Base-by-base conservation (phyloP, 139 green algal species). In the Chlorella vulgaris region DNA sequence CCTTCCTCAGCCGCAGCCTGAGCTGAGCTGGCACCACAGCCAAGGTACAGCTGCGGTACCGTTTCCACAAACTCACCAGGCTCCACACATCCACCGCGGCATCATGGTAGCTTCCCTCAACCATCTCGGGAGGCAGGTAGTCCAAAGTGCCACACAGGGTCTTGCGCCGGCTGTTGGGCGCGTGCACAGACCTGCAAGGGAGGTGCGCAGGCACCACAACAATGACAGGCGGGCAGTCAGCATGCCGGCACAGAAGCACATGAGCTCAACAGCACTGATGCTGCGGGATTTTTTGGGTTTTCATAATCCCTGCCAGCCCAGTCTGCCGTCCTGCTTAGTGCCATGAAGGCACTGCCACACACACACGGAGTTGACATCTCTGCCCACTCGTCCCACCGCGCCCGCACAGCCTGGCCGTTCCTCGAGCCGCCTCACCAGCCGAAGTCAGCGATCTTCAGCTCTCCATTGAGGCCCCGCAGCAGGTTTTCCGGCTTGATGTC, bases 401-500 rank as follows among this genome's bases (percentile, higher is more conserved):
- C n/a, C n/a, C n/a, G n/a, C n/a, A n/a, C n/a, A n/a, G n/a, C n/a
- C n/a, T n/a, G n/a, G n/a, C n/a, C n/a, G n/a, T n/a, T n/a, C n/a
- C n/a, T n/a, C 47, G 13, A 58, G 7, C 6, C 33, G 0, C 19
- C 77, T 51, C 73, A 74, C 97, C 97, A 99, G 24, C 97, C 97
- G 84, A 99, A 99, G 88, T 99, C 97, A 10, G 93, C 93, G 68
- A 99, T 99, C 89, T 99, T 99, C 0, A 99, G 86, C 76, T 98
- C 90, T 6, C 93, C 96, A 42, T 96, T 88, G 3, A 96, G 83
- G 0, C 97, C 96, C 65, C 99, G 77, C 63, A 99, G 88, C 85
- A 99, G 87, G 89, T 99, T 99, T 88, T 99, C 97, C 13, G 96
- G 96, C 86, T 98, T 99, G 92, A 99, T 99, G 88, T 99, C 96